Base-by-base conservation (phyloP, 169 alveolate species). In the Eimeria necatrix region DNA sequence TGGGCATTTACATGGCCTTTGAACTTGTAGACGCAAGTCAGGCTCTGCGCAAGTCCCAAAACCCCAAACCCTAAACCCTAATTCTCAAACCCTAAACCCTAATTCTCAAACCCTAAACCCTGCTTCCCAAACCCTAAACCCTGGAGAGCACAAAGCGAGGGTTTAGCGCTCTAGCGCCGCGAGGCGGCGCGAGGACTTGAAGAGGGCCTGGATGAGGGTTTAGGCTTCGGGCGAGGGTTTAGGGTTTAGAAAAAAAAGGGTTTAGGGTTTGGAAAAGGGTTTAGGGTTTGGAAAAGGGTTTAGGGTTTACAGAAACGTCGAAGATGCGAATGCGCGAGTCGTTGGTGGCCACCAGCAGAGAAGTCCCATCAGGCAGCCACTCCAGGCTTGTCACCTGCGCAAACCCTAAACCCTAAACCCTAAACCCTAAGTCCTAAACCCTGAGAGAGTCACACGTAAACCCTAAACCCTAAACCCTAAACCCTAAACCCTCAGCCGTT, bases 321-420 rank as follows among this genome's bases (percentile, higher is more conserved):
- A 91, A 91, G 88, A 91, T 80, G 90, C 95, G 95, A 48, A 91
- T 76, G 70, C 95, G 90, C 46, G 95, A 91, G 90, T 91, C 95
- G 74, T 73, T 91, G 46, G 95, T 91, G 61, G 95, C 83, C 18
- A 91, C 91, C 16, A 86, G 78, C 83, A 91, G 70, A 24, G 73
- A 85, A 6, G 59, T 9, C n/a, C 95, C 91, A 71, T 60, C 74
- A 22, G 84, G 41, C 26, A 71, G 83, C 95, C 95, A 91, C 91
- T 64, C 95, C 46, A 91, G 78, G 61, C 95, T 52, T 26, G 91
- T 91, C 71, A 91, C 95, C 95, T 91, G 90, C n/a, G 24, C 59
- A 91, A 46, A 48, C 64, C 46, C 49, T 64, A 41, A 91, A 53
- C 48, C 76, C 80, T 59, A 83, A 83, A 83, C 73, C 73, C 85